Conservation (phyloP, 164 flowering plant genomes). For the Chimonanthus praecox region DNA sequence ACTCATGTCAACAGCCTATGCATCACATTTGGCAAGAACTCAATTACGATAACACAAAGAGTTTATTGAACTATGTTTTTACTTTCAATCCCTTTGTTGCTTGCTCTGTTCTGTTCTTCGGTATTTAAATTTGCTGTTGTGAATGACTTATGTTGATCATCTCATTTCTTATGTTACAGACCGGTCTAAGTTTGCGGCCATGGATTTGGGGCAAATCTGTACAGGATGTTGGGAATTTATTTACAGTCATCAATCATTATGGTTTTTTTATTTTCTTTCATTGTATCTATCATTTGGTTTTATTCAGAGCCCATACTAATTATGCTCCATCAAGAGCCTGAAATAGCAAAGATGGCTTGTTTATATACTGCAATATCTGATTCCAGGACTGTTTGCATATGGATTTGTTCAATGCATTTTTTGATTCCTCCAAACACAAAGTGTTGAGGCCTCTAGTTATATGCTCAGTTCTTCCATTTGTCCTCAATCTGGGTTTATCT, state of each 20-base stretch:
- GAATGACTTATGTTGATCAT: too few relatives aligned
- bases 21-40: too few relatives aligned
- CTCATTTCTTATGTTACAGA: conserved; percentile 22
- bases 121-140: too few relatives aligned
- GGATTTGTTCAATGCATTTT: conserved; percentile 56
- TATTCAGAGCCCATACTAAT: conserved; percentile 51
- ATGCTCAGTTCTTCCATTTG: conserved; percentile 51
- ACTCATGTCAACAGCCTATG: too few relatives aligned
- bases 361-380: conserved; percentile 45
- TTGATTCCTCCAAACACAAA: conserved; percentile 87
- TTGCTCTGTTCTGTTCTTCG: too few relatives aligned
- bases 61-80: too few relatives aligned
- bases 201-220: conserved; percentile 69
- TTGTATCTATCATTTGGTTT: conserved; percentile 61
- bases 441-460: conserved; percentile 53
- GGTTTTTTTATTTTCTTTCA: conserved; percentile 41
- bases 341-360: conserved; percentile 48
- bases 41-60: too few relatives aligned
- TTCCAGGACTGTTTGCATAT: conserved; percentile 74
- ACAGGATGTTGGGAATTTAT: conserved; percentile 66
- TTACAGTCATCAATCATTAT: conserved; percentile 76
- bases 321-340: conserved; percentile 58
- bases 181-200: conserved; percentile 87
- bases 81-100: too few relatives aligned
- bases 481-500: conserved; percentile 35